Conservation (phyloP, 2,329 filamentous ascomycete species). For the Colletotrichum sp. region DNA sequence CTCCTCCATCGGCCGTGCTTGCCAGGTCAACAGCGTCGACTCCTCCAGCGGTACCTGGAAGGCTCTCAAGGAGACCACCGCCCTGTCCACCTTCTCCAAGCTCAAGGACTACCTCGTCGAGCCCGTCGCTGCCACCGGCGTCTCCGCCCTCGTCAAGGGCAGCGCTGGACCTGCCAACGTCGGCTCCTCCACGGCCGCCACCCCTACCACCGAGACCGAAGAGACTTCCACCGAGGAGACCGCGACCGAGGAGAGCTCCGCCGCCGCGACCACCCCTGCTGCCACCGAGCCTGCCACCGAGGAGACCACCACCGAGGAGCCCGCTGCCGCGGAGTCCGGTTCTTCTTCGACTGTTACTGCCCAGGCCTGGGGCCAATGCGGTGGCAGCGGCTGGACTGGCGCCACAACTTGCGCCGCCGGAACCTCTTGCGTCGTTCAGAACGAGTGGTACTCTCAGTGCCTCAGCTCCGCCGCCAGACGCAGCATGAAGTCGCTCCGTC, state of each 20-base stretch:
- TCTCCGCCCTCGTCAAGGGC: constrained; percentile 26
- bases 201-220: background rate
- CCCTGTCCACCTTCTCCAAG: constrained; percentile 19
- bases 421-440: constrained; percentile 18
- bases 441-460: constrained; percentile 61
- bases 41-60: constrained; percentile 27
- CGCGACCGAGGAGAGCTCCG: background rate
- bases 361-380: constrained; percentile 27
- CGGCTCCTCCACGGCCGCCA: constrained; percentile 5
- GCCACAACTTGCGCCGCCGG: constrained; percentile 28
- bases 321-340: background rate
- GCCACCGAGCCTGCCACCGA: background rate
- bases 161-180: constrained; percentile 29
- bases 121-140: constrained; percentile 28
- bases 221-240: background rate
- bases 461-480: constrained; percentile 34
- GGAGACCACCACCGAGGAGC: background rate
- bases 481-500: background rate
- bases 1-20: constrained; percentile 5
- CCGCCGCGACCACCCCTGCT: background rate
- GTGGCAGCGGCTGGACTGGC: constrained; percentile 28
- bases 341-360: background rate
- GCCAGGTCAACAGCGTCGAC: constrained; percentile 11
- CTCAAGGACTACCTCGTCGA: constrained; percentile 26
- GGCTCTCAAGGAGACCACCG: constrained; percentile 22